These are phyloP conservation scores for Tubosaeta sp. DNA, from an alignment of 768 basidiomycete genomes.

Conservation along the genomic window DNA sequence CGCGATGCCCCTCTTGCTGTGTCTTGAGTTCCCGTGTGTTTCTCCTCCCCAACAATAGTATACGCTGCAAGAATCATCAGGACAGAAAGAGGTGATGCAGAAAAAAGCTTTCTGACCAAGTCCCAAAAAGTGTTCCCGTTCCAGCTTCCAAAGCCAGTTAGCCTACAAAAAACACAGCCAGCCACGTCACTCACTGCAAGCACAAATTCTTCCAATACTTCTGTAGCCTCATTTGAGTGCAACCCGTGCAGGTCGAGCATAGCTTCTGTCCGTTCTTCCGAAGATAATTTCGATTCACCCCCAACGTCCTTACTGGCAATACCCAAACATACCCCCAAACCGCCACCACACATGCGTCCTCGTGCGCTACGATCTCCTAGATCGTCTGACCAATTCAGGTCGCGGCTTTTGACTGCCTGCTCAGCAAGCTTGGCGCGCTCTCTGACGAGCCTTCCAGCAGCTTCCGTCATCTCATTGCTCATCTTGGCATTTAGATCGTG, in stretches of 20 bases:
- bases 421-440: slow-evolving; percentile 77
- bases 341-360: slow-evolving; percentile 75
- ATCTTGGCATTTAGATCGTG: slow-evolving; percentile 92
- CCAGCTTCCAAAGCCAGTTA: slow-evolving; percentile 50
- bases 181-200: slow-evolving; percentile 59
- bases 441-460: slow-evolving; percentile 79
- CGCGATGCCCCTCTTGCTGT: slow-evolving; percentile 75
- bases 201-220: slow-evolving; percentile 86
- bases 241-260: slow-evolving; percentile 90
- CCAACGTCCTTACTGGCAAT: slow-evolving; percentile 58
- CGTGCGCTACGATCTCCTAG: slow-evolving; percentile 68
- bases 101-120: slow-evolving; percentile 54
- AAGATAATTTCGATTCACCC: slow-evolving; percentile 53
- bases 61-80: slow-evolving; percentile 51
- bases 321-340: slow-evolving; percentile 85
- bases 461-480: slow-evolving; percentile 77
- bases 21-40: slow-evolving; percentile 93
- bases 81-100: background rate
- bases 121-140: slow-evolving; percentile 84
- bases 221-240: slow-evolving; percentile 89
- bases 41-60: slow-evolving; percentile 91
- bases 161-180: background rate
- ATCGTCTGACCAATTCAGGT: slow-evolving; percentile 79
- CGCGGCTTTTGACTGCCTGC: slow-evolving; percentile 67
- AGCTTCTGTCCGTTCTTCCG: slow-evolving; percentile 88